Conservation (phyloP, 2,329 filamentous ascomycete genomes). For the Trichoderma sp. region DNA sequence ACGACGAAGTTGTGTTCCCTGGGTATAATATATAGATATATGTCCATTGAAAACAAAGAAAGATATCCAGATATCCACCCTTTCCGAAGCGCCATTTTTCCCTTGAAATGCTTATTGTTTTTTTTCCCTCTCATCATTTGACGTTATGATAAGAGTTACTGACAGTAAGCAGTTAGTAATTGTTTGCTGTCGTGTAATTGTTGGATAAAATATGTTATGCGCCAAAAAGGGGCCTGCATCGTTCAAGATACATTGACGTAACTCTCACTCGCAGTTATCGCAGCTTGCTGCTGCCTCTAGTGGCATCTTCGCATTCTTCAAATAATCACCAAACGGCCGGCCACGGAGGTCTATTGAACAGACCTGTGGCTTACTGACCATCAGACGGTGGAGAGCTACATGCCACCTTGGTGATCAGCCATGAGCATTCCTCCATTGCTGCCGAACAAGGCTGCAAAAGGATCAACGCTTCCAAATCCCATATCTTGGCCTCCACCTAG, state of each 20-base stretch:
- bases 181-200: background rate
- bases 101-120: constrained; percentile 9
- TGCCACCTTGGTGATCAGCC: constrained; percentile 36
- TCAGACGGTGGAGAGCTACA: background rate
- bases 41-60: constrained; percentile 18
- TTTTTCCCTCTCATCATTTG: background rate
- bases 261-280: background rate
- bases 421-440: constrained; percentile 45
- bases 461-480: constrained; percentile 50
- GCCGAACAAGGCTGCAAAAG: constrained; percentile 55
- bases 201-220: background rate
- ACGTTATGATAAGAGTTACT: background rate
- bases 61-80: constrained; percentile 11
- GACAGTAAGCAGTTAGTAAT: background rate
- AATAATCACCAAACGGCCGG: background rate
- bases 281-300: background rate
- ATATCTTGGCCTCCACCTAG: constrained; percentile 65
- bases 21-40: constrained; percentile 26
- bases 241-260: background rate
- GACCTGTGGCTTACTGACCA: background rate
- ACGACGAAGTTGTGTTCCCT: constrained; percentile 14
- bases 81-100: constrained; percentile 16
- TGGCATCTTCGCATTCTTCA: background rate
- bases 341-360: background rate
- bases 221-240: background rate